Percentiles rank a stretch among this genome's conserved stretches.
phyloP scores from a whole-genome alignment of 805 yeast species.

The Cyberlindnera bimundalis region DNA sequence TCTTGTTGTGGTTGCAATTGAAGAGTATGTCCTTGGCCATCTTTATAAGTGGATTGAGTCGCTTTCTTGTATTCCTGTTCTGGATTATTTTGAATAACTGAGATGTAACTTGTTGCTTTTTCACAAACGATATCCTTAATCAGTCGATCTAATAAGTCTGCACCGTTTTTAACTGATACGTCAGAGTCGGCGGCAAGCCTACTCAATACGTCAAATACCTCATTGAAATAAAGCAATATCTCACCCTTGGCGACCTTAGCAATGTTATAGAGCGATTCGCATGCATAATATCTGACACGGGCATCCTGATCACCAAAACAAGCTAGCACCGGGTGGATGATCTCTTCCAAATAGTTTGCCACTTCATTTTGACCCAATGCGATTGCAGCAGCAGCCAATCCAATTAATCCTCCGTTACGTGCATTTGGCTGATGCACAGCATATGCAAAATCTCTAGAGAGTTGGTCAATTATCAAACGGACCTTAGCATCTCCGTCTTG shows the following conservation, averaged over 20 bases:
- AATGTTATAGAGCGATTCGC: constrained; percentile 92
- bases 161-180: constrained; percentile 89
- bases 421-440: constrained; percentile 84
- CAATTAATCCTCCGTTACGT: constrained; percentile 93
- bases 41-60: constrained; percentile 43
- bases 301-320: constrained; percentile 97
- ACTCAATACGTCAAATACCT: constrained; percentile 89
- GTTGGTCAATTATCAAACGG: constrained; percentile 61
- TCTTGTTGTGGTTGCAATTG: constrained; percentile 60
- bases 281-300: constrained; percentile 94
- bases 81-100: constrained; percentile 55
- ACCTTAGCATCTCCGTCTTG: constrained; percentile 60
- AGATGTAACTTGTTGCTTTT: constrained; percentile 83
- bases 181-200: constrained; percentile 88
- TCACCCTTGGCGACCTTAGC: constrained; percentile 97
- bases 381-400: constrained; percentile 92
- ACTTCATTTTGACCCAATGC: constrained; percentile 85
- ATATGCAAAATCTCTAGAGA: constrained; percentile 74
- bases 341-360: constrained; percentile 76
- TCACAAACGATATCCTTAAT: constrained; percentile 94
- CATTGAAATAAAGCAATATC: constrained; percentile 85
- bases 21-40: constrained; percentile 50
- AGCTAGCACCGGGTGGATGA: constrained; percentile 89
- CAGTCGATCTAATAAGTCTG: constrained; percentile 84
- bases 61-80: constrained; percentile 36